Base-by-base conservation (phyloP, 306 rosid species). In the Vachellia pachyceras region DNA sequence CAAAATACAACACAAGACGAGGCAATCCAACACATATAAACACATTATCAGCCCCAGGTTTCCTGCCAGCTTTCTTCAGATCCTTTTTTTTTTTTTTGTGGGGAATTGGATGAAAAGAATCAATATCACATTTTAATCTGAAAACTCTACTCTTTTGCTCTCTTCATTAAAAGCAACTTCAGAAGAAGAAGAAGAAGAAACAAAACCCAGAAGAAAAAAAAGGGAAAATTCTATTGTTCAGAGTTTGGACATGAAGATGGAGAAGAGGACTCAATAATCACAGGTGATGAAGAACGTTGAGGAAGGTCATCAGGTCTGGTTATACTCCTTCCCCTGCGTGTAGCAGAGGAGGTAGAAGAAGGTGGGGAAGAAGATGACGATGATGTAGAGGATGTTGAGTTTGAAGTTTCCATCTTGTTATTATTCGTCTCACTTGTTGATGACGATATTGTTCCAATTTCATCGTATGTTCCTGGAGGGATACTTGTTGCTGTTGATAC, bases 221-320 rank as follows among this genome's bases (percentile, higher is more conserved):
- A 14, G 50, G 0, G 37, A 3, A 61, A 35, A 77, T 47, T 39
- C 45, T 70, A 70, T 6, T 44, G 75, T 47, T 79, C 76, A 67
- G 41, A 69, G 49, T 44, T 54, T 68, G 80, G 49, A 80, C 83
- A 45, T 90, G 84, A 80, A 63, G 91, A 85, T 29, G 92, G 2
- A 69, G 74, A 72, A 73, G 95, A 4, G 20, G 57, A 72, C 4
- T 70, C 78, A 75, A 83, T 47, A 69, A 88, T 89, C 88, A 91
- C 87, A 47, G 97, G 97, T 14, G 97, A 92, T 50, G 92, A 95
- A 57, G 93, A 93, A 57, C 92, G 49, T 4, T 91, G 95, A 33
- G 94, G 95, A 79, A 82, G 92, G 50, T 95, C 46, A 3, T 29
- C 33, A 29, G 97, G 89, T 82, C 94, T 82, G 15, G 73, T 89